Percentiles rank a stretch among this genome's conserved stretches.
phyloP scores from a whole-genome alignment of 2,329 filamentous ascomycete species.

The Aspergillus pseudoviridinutans region DNA sequence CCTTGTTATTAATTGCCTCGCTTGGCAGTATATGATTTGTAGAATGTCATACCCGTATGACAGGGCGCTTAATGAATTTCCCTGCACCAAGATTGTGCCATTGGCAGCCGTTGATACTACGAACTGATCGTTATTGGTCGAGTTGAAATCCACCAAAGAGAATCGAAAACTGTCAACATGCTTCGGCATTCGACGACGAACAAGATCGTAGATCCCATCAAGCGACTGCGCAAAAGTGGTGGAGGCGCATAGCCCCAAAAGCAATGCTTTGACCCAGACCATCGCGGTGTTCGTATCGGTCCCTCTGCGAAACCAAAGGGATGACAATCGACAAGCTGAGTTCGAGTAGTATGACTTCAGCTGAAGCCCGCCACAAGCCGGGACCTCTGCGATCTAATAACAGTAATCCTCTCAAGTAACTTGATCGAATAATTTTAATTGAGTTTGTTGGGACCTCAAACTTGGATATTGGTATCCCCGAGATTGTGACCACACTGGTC shows the following conservation, averaged over 20 bases:
- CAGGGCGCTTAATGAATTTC: constrained; percentile 32
- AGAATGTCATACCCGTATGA: constrained; percentile 26
- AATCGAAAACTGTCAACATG: constrained; percentile 21
- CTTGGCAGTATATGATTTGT: neutral
- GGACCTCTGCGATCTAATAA: neutral
- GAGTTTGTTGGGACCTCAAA: neutral
- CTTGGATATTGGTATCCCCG: neutral
- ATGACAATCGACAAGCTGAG: neutral
- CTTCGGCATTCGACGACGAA: constrained; percentile 21
- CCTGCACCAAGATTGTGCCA: constrained; percentile 31
- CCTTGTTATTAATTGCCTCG: neutral
- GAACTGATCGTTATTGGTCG: constrained; percentile 15
- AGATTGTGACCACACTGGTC: too few species aligned
- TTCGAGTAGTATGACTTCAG: too few species aligned
- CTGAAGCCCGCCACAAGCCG: too few species aligned
- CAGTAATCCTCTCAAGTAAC: neutral
- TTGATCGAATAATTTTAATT: neutral
- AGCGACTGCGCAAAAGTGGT: constrained; percentile 13
- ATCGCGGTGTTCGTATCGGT: neutral
- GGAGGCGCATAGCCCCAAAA: constrained; percentile 9
- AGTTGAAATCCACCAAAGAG: constrained; percentile 8
- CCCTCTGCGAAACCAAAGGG: neutral
- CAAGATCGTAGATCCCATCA: constrained; percentile 20
- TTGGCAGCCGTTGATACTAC: constrained; percentile 14
- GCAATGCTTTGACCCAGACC: neutral